Evolutionary conservation across 2,329 filamentous ascomycete species (phyloP), one percentile per base, ranked within the genome.

Genomic region (Pyricularia grisea): DNA sequence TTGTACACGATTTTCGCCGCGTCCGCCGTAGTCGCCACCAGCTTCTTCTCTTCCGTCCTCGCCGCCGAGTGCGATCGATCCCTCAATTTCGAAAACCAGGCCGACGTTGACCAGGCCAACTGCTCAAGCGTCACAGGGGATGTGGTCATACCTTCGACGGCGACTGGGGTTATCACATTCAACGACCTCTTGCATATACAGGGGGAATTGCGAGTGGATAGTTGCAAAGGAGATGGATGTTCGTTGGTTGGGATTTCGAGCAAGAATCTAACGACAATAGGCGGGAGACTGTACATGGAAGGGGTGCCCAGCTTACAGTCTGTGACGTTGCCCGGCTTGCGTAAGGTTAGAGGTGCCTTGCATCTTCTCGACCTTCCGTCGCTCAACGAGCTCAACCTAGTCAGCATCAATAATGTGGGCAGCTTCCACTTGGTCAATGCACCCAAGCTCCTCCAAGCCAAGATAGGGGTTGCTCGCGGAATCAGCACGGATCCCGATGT

Each of bases 1-100:
- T 67, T 17, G 66, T 67, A 67, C 10, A 67, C 66, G 50, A 23
- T 67, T 33, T 67, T 60, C 66, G 50, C 66, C 66, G 66, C 31
- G 28, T 67, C 66, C 66, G 66, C 66, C 66, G n/a, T 67, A 30
- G 28, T 61, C 25, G 25, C 36, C 27, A 25, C 42, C 50, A 9
- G 23, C 33, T 25, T 36, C n/a, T 28, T 58, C 12, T 55, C 42
- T 9, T 55, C 14, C 12, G 66, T 36, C 36, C 27, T 31, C 66
- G 55, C 42, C 66, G 20, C 11, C 50, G 27, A 27, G n/a, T 50
- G 36, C 27, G 36, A 31, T 14, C 42, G 42, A 55, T 55, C 42
- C 42, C 28, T 67, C 5, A 67, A 3, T 6, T 67, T 67, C 28
- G 27, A 50, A 1, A 60, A 27, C 6, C 66, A 67, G 66, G 27